Evolutionary conservation across 2,329 filamentous ascomycete genomes (phyloP), one percentile per base, ranked within the genome.

Genomic region (Cordyceps fumosorosea): DNA sequence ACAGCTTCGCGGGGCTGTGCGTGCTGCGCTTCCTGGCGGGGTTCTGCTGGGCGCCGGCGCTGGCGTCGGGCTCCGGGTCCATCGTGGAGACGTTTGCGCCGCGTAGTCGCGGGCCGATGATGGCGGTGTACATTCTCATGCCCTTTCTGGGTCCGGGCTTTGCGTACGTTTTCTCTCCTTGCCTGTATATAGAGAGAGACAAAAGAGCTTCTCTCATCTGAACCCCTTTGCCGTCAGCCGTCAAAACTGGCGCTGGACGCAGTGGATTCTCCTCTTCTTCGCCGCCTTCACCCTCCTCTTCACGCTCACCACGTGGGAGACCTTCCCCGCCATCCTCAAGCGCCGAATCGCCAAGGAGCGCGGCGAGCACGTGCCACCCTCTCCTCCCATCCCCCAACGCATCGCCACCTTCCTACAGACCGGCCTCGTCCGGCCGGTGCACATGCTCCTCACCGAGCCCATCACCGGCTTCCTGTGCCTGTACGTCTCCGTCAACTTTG

Each of bases 401-500:
- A 51, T 76, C 29, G 67, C 65, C 22, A 20, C 64, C 1, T 80
- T 82, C 62, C 64, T 79, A 3, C 72, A 76, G 0, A 71, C 77
- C 1, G 77, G 78, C 1, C 69, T 84, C 1, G 64, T 82, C 18
- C 75, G 83, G 12, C 84, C 84, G 0, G 20, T 86, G 0, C 77
- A 80, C 51, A 85, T 89, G 77, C 76, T 89, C 8, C 68, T 85
- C 47, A 80, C 81, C 1, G 86, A 89, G 66, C 85, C 86, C 2
- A 86, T 89, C 44, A 81, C 88, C 2, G 79, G 80, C 12, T 83
- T 86, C 60, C 71, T 79, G 44, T 79, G 76, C 48, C 67, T 84
- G 0, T 84, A 84, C 66, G 75, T 79, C 0, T 73, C 80, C 0
- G 79, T 77, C 66, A 76, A 79, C 58, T 84, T 84, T 60, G 81